Base-by-base conservation (phyloP, 1,139 yeast species). In the Magnusiomyces clavatus region DNA sequence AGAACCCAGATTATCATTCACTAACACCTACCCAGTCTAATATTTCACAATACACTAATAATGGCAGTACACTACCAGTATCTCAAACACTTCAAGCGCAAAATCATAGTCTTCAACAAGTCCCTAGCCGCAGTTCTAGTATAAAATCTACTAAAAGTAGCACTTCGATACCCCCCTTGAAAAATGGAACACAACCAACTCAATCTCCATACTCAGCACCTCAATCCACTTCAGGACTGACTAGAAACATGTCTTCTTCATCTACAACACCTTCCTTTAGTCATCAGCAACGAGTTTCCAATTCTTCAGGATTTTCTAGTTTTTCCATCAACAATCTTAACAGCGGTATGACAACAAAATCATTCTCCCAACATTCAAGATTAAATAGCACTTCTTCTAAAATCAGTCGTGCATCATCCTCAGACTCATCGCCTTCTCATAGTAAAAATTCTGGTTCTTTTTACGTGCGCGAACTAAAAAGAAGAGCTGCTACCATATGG, bases 391-490 rank as follows among this genome's bases (percentile, higher is more conserved):
- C 49, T 3, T 52, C 55, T 13, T 52, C 55, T 13, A 48, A 52
- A 17, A 16, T 43, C 5, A 46, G 50, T 29, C 37, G 51, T 3
- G 29, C 49, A 3, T 54, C 54, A 2, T 48, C 47, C 8, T 31
- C 46, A 17, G 43, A 37, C 10, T 14, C 29, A 11, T 36, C 38
- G 44, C 43, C 46, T 12, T 50, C 52, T 14, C 56, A 54, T 34
- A 49, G 53, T 19, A 52, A 50, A 35, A 51, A 48, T 11, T 50
- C 63, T 1, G 69, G 69, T 8, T 79, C 83, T 1, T 68, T 69
- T 41, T 83, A 83, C 61, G 86, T 84, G 3, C 69, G 73, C 48
- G 67, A 75, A 6, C 64, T 83, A 19, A 69, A 87, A 39, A 70
- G 75, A 47, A 73, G 71, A 46, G 75, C 81, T 0, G 82, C 87